phyloP scores from a whole-genome alignment of 192 early-diverging fungal genomes.

The Phlyctochytrium bullatum region DNA sequence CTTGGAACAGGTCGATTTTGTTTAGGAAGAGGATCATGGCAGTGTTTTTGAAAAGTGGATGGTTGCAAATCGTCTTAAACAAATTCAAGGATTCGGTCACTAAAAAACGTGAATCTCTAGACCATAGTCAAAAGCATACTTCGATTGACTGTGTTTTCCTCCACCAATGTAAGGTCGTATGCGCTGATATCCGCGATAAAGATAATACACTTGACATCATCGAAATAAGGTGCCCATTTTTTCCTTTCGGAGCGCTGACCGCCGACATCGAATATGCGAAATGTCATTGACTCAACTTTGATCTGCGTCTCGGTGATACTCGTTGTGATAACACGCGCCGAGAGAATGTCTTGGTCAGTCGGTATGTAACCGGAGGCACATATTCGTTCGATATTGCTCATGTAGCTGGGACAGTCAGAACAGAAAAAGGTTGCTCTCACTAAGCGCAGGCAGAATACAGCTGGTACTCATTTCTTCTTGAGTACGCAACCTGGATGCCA shows the following conservation, averaged over 20 bases:
- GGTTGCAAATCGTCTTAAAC: conserved; percentile 49
- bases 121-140: conserved; percentile 23
- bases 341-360: conserved; percentile 67
- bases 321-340: conserved; percentile 65
- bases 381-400: conserved; percentile 46
- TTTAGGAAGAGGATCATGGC: conserved; percentile 58
- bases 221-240: conserved; percentile 73
- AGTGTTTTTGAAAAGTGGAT: conserved; percentile 46
- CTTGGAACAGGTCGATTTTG: conserved; percentile 54
- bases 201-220: conserved; percentile 67
- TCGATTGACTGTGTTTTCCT: conserved; percentile 62
- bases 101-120: neutral
- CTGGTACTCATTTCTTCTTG: conserved; percentile 41
- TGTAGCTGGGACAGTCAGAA: conserved; percentile 14
- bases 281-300: conserved; percentile 54
- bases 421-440: conserved; percentile 25
- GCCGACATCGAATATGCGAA: conserved; percentile 70
- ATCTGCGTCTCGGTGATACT: conserved; percentile 70
- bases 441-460: conserved; percentile 41
- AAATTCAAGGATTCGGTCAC: conserved; percentile 50
- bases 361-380: conserved; percentile 52
- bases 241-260: conserved; percentile 64
- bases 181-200: conserved; percentile 65
- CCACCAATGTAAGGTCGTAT: conserved; percentile 62
- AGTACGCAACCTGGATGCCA: conserved; percentile 36